These are phyloP conservation scores for Flaveria sonorensis DNA, from an alignment of 129 eudicot genomes.

Conservation along the genomic window DNA sequence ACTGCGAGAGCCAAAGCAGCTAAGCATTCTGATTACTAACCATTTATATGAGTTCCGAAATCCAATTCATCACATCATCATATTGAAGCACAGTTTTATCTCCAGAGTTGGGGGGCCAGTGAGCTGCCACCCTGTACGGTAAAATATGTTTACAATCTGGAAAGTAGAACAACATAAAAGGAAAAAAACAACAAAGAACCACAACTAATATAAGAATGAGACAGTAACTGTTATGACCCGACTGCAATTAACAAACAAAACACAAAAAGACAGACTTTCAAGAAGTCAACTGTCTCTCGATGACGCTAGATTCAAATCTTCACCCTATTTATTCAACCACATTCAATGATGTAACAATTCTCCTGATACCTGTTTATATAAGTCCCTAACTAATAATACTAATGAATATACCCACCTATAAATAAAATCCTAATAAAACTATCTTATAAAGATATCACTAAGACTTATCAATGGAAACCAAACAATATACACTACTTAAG, in stretches of 20 bases:
- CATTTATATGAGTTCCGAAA: slow-evolving; percentile 97
- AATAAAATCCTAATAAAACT: neutral
- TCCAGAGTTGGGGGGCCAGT: slow-evolving; percentile 98
- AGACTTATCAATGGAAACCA: neutral
- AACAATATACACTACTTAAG: neutral
- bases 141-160: slow-evolving; percentile 5
- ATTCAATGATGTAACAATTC: neutral
- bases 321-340: neutral
- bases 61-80: slow-evolving; percentile 98
- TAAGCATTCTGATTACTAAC: slow-evolving; percentile 44
- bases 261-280: neutral
- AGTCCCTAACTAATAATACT: neutral
- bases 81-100: slow-evolving; percentile 97
- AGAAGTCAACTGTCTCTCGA: neutral
- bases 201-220: neutral
- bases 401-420: neutral
- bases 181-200: neutral
- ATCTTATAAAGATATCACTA: neutral
- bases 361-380: neutral
- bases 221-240: neutral
- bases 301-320: neutral
- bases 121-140: slow-evolving; percentile 93
- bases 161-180: slow-evolving; percentile 1
- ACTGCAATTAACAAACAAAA: neutral
- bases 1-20: too few species aligned